Evolutionary conservation across 768 basidiomycete species (phyloP).

Genomic region (Rhodotorula taiwanensis): DNA sequence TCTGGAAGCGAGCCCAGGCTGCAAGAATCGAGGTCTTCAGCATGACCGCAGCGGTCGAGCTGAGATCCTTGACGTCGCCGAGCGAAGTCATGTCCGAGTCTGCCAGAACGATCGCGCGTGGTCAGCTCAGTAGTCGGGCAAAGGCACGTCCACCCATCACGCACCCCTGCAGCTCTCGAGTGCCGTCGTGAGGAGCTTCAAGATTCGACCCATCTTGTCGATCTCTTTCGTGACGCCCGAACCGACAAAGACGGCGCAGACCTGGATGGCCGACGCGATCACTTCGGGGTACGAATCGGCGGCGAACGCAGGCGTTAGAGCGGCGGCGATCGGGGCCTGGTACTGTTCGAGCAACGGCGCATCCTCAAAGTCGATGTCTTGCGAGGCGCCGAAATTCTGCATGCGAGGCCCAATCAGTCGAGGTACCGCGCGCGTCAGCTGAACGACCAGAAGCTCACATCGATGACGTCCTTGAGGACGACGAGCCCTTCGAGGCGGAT

Average conservation of each 20-base stretch:
- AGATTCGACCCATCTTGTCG: constrained; percentile 81
- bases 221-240: constrained; percentile 90
- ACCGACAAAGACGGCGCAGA: constrained; percentile 91
- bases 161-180: constrained; percentile 83
- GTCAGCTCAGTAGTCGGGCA: not conserved
- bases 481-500: constrained; percentile 84
- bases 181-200: constrained; percentile 78
- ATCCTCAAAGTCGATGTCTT: constrained; percentile 89
- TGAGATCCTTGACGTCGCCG: constrained; percentile 76
- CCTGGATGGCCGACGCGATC: constrained; percentile 79
- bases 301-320: constrained; percentile 91
- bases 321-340: constrained; percentile 96
- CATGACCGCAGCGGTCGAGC: constrained; percentile 93
- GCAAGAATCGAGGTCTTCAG: constrained; percentile 82
- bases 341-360: constrained; percentile 88
- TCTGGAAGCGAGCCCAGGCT: constrained; percentile 89
- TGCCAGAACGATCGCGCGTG: constrained; percentile 45
- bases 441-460: too few relatives aligned
- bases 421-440: too few relatives aligned
- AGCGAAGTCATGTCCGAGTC: constrained; percentile 76
- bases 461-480: constrained; percentile 83
- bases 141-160: constrained; percentile 17
- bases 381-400: constrained; percentile 75
- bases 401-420: not conserved
- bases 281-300: constrained; percentile 94